Evolutionary conservation across 2,329 filamentous ascomycete species (phyloP).

Genomic region (Fusarium equiseti): DNA sequence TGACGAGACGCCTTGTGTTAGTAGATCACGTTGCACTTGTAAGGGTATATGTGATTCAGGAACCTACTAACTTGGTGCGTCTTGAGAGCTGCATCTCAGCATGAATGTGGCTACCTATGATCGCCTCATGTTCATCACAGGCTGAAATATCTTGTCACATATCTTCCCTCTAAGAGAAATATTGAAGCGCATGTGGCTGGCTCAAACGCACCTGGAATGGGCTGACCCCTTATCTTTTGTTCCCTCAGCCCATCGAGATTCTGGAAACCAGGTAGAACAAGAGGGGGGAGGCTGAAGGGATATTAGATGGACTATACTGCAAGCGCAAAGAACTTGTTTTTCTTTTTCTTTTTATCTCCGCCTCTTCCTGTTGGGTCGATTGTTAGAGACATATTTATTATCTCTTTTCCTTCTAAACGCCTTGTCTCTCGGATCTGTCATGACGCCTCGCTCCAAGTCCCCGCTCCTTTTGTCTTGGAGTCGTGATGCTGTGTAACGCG

Average conservation of each 20-base stretch:
- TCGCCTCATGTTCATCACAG: conserved; percentile 6
- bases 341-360: neutral
- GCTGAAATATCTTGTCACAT: conserved; percentile 30
- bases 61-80: neutral
- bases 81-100: neutral
- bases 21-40: conserved; percentile 31
- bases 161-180: conserved; percentile 1
- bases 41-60: conserved; percentile 13
- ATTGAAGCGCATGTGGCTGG: conserved; percentile 36
- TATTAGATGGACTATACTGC: neutral
- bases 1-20: conserved; percentile 22
- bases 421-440: conserved; percentile 30
- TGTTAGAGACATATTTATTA: neutral
- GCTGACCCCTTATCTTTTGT: conserved; percentile 14
- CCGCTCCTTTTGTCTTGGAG: conserved; percentile 22
- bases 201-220: conserved; percentile 21
- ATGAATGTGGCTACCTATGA: neutral
- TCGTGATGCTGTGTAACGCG: conserved; percentile 24
- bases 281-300: neutral
- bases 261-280: conserved; percentile 24
- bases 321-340: neutral
- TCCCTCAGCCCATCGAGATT: conserved; percentile 8
- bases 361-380: neutral
- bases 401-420: conserved; percentile 11
- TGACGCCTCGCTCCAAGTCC: conserved; percentile 22